Evolutionary conservation across 306 rosid genomes (phyloP).

Genomic region (Dicorynia guianensis): DNA sequence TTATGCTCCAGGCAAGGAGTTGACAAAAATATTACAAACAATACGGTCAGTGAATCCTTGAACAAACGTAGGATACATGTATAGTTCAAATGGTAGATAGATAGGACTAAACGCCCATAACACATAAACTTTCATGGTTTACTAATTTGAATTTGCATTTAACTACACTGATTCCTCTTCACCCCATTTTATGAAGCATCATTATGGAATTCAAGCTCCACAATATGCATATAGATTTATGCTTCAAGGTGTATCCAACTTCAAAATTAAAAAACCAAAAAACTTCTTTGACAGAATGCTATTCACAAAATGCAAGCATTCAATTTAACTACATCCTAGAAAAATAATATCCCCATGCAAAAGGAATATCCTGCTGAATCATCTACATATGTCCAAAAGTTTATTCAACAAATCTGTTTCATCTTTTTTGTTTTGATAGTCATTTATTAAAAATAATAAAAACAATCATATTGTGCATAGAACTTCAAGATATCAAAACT

Average conservation of each 20-base stretch:
- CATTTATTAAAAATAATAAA: too few species aligned
- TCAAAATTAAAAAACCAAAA: too few species aligned
- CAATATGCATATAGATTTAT: background rate
- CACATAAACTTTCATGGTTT: background rate
- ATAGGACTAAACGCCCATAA: background rate
- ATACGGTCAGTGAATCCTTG: background rate
- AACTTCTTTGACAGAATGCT: background rate
- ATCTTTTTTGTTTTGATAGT: too few species aligned
- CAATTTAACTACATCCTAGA: background rate
- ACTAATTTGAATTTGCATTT: background rate
- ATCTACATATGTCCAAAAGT: background rate
- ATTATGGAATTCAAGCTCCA: background rate
- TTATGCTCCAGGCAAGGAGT: background rate
- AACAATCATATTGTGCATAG: too few species aligned
- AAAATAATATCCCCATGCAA: background rate
- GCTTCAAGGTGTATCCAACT: background rate
- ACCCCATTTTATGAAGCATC: background rate
- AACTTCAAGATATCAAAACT: too few species aligned
- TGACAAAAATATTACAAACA: background rate
- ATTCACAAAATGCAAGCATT: background rate
- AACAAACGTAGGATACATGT: background rate
- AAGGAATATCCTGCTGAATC: background rate
- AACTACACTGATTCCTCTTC: background rate
- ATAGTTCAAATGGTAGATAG: background rate
- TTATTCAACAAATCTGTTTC: background rate